Base-by-base conservation (phyloP, 139 green algal genomes). In the Volvox africanus region DNA sequence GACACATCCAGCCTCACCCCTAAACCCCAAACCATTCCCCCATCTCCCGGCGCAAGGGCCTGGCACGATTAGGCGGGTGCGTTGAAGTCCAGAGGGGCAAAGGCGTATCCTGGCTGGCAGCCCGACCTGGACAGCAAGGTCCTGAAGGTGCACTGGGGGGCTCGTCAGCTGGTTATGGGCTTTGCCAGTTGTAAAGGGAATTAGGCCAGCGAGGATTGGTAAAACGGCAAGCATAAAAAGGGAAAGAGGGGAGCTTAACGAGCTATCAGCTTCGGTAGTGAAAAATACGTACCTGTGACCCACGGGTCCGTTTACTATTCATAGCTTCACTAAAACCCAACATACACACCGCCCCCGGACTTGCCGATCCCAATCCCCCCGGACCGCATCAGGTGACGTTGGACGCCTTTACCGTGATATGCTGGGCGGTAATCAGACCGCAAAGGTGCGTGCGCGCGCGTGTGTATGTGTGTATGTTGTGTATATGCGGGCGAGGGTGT, bases 41-140 rank as follows among this genome's bases (percentile, higher is more conserved):
- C 5, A 55, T 55, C 44, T 9, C 44, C 44, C 9, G 44, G 24
- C 28, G 28, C 65, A 86, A n/a, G 76, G 87, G 78, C 61, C 91
- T 80, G 73, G 67, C 77, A 50, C n/a, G 37, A 1, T 44, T 73
- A 76, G 87, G 83, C 83, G 50, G 89, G 14, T 81, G 44, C 61
- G 26, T 93, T 80, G 80, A 44, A 36, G 89, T 95, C 30, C 50
- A 75, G 61, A 90, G 94, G 36, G 86, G 94, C 12, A 83, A n/a
- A 92, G 20, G 93, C 95, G 0, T 98, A 98, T 82, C 95, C 96
- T 30, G 96, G 96, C 3, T 98, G 96, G 96, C 84, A 84, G 32
- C 96, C 96, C 61, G 92, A 96, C 80, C 93, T 92, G 0, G 11
- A 87, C 76, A 95, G 92, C 18, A 2, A 79, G 14, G 84, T 97